Evolutionary conservation across 371 early-diverging fungal genomes (phyloP), one percentile per base, ranked within the genome.

Genomic region (Lichtheimia corymbifera): DNA sequence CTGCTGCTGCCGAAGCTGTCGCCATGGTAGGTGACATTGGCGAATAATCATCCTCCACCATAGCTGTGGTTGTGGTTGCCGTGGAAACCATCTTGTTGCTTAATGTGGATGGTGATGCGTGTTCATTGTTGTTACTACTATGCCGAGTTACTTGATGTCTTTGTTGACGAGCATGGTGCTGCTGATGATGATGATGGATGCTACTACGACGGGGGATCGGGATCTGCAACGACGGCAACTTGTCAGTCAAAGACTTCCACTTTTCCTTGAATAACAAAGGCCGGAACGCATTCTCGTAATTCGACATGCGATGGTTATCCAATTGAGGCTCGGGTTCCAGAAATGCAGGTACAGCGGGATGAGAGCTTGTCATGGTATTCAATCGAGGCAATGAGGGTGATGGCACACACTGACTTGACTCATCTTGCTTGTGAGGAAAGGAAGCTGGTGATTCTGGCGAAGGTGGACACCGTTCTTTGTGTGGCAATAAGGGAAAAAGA

Each of bases 1-100:
- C 70, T 41, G 72, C 68, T 28, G 65, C 55, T 45, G 72, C 71
- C 5, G 63, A 64, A 15, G 71, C 71, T 6, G 67, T 61, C 12
- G 71, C 71, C 67, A 71, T 66, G 12, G 67, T 71, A 27, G 71
- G 71, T 13, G 71, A 71, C 55, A 65, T 67, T 17, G 52, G 57
- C 5, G 59, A 63, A 42, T 58, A 59, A 20, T 54, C 41, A 15
- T 44, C 30, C 18, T 50, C 13, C 22, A 17, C 24, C 14, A 9
- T 27, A 30, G 28, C 53, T 51, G 55, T 27, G 35, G 50, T 50
- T 54, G 22, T 28, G 55, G 14, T 7, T 27, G 11, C n/a, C 41
- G 35, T 42, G 24, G 47, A 17, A 27, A 17, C 35, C 44, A 28
- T 30, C 47, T 50, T 20, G 56, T 53, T 20, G 22, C 22, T n/a